These are phyloP conservation scores for Alternaria incomplexa DNA, from an alignment of 2,329 filamentous ascomycete species.

Conservation along the genomic window DNA sequence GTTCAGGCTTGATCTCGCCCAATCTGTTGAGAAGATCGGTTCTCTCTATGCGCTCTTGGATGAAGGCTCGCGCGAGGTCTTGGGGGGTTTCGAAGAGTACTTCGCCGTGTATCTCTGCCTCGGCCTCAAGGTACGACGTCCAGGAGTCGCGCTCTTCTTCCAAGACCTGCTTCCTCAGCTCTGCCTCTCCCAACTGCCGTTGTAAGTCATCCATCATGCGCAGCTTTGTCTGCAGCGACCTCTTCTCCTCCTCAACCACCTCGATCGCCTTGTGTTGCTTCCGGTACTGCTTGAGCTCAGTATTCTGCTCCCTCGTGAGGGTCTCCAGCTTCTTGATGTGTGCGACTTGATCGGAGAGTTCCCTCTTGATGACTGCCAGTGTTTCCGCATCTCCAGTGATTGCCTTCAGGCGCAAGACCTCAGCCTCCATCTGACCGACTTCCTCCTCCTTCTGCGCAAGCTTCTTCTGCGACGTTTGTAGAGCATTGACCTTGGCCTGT, in stretches of 20 bases:
- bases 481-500: slow-evolving; percentile 60
- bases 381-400: slow-evolving; percentile 88
- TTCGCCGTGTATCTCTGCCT: slow-evolving; percentile 64
- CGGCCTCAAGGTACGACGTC: slow-evolving; percentile 81
- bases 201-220: slow-evolving; percentile 76
- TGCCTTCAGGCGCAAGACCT: slow-evolving; percentile 82
- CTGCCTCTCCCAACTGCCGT: slow-evolving; percentile 76
- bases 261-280: slow-evolving; percentile 86
- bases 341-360: slow-evolving; percentile 89
- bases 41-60: slow-evolving; percentile 80
- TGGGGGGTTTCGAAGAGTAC: slow-evolving; percentile 87
- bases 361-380: slow-evolving; percentile 81
- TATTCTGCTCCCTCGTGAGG: slow-evolving; percentile 77
- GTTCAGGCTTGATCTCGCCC: slow-evolving; percentile 78
- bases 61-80: slow-evolving; percentile 80
- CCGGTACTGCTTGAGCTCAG: slow-evolving; percentile 81
- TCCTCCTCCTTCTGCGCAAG: slow-evolving; percentile 72
- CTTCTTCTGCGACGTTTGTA: slow-evolving; percentile 69
- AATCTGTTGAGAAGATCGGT: slow-evolving; percentile 81
- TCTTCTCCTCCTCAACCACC: slow-evolving; percentile 94
- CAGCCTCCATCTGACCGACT: slow-evolving; percentile 78
- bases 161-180: slow-evolving; percentile 81
- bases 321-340: slow-evolving; percentile 86
- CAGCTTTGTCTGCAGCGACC: slow-evolving; percentile 77
- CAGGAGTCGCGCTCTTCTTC: slow-evolving; percentile 89